A percentile compares a stretch with the other conserved stretches of the same genome.
phyloP scores from a whole-genome alignment of 306 rosid genomes.

The Hippophae gyantsensis region DNA sequence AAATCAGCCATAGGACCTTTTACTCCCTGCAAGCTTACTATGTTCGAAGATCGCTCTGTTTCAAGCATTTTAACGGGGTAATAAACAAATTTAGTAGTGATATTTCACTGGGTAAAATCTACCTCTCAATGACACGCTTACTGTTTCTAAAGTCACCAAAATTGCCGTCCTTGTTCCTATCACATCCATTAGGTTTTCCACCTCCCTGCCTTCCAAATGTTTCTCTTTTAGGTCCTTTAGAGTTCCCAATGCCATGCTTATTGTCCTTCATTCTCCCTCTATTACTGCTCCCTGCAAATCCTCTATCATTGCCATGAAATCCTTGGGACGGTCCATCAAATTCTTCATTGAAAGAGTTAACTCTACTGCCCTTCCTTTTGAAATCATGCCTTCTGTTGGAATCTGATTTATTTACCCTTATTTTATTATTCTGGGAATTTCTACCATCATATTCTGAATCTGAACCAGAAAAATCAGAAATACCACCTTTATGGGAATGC shows the following conservation, averaged over 20 bases:
- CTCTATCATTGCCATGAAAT: slow-evolving; percentile 22
- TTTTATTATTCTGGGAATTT: slow-evolving; percentile 10
- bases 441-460: slow-evolving; percentile 23
- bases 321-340: slow-evolving; percentile 33
- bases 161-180: slow-evolving; percentile 29
- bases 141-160: slow-evolving; percentile 52
- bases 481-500: slow-evolving; percentile 26
- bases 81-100: neutral
- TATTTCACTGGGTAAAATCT: slow-evolving; percentile 2
- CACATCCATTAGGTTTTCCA: slow-evolving; percentile 20
- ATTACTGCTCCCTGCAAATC: slow-evolving; percentile 26
- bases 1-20: too few relatives aligned
- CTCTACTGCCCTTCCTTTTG: slow-evolving; percentile 28
- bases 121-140: slow-evolving; percentile 74
- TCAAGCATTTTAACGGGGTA: too few relatives aligned
- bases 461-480: slow-evolving; percentile 27
- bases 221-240: slow-evolving; percentile 24
- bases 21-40: too few relatives aligned
- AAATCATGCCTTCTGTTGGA: slow-evolving; percentile 8
- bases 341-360: slow-evolving; percentile 35
- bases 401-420: slow-evolving; percentile 16
- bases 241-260: slow-evolving; percentile 16
- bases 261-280: slow-evolving; percentile 29
- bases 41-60: too few relatives aligned
- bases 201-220: slow-evolving; percentile 25